Evolutionary conservation across 371 early-diverging fungal genomes (phyloP).

Genomic region (Circinella minor): DNA sequence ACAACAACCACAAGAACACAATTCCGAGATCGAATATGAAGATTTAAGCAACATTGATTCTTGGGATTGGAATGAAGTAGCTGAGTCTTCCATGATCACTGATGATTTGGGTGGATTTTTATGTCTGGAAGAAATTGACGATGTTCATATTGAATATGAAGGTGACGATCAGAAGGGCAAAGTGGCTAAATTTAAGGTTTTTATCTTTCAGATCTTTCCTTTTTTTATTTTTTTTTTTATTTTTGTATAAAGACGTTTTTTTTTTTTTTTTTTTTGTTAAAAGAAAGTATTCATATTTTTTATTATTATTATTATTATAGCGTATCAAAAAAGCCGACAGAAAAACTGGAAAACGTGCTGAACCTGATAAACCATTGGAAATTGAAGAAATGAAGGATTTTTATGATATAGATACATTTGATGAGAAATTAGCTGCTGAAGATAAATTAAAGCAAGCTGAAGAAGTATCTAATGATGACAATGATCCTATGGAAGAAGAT

Average conservation of each 20-base stretch:
- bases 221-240: not conserved
- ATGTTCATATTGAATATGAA: conserved; percentile 79
- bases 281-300: too few relatives aligned
- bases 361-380: conserved; percentile 52
- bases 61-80: conserved; percentile 71
- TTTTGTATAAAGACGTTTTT: not conserved
- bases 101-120: conserved; percentile 82
- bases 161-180: conserved; percentile 66
- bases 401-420: conserved; percentile 65
- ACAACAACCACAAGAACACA: not conserved
- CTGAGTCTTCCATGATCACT: conserved; percentile 46
- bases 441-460: conserved; percentile 17
- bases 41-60: conserved; percentile 45
- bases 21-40: conserved; percentile 31
- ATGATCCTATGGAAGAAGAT: conserved; percentile 20
- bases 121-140: conserved; percentile 87
- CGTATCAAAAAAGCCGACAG: conserved; percentile 50
- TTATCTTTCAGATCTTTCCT: not conserved
- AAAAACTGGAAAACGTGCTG: conserved; percentile 41
- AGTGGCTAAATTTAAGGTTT: conserved; percentile 74
- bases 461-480: conserved; percentile 29
- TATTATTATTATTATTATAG: conserved; percentile 19
- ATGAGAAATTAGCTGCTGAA: conserved; percentile 38
- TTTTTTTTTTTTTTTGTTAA: not conserved
- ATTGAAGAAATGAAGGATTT: conserved; percentile 49